Conservation (phyloP, 1,139 yeast genomes). For the Starmera stellimalicola region DNA sequence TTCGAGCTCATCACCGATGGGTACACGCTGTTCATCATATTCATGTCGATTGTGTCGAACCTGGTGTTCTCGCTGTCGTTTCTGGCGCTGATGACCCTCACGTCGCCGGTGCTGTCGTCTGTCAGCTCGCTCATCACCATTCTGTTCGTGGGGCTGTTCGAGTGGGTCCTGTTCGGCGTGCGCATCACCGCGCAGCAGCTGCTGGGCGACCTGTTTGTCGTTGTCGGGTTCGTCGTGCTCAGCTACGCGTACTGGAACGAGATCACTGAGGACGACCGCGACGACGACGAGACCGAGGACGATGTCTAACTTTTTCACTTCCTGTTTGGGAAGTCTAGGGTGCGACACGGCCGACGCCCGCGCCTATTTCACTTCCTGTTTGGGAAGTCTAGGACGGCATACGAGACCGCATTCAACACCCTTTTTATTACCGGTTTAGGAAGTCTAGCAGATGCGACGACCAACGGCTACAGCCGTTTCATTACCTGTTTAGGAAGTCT, state of each 20-base stretch:
- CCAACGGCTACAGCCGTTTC: too few species aligned
- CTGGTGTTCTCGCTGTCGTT: slow-evolving; percentile 65
- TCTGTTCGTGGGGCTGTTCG: slow-evolving; percentile 69
- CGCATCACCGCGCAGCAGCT: slow-evolving; percentile 38
- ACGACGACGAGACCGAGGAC: too few species aligned
- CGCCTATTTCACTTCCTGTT: too few species aligned
- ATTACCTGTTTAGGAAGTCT: too few species aligned
- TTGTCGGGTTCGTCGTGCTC: slow-evolving; percentile 59
- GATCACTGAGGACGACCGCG: slow-evolving; percentile 53
- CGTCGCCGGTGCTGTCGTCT: slow-evolving; percentile 78
- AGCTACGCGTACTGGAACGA: slow-evolving; percentile 72
- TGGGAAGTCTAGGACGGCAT: too few species aligned
- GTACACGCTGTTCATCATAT: slow-evolving; percentile 34
- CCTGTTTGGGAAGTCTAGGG: background rate
- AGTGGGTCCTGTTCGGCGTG: slow-evolving; percentile 63
- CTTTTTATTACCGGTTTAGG: too few species aligned
- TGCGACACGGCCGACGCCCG: too few species aligned
- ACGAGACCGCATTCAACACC: too few species aligned
- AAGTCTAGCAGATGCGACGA: too few species aligned
- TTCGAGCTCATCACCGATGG: slow-evolving; percentile 45
- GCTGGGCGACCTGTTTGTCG: slow-evolving; percentile 47
- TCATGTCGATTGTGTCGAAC: slow-evolving; percentile 50
- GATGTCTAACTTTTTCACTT: background rate
- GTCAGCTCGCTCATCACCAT: slow-evolving; percentile 77
- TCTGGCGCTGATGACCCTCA: slow-evolving; percentile 70